Base-by-base conservation (phyloP, 495 filamentous ascomycete genomes). In the Parmelia sp. region DNA sequence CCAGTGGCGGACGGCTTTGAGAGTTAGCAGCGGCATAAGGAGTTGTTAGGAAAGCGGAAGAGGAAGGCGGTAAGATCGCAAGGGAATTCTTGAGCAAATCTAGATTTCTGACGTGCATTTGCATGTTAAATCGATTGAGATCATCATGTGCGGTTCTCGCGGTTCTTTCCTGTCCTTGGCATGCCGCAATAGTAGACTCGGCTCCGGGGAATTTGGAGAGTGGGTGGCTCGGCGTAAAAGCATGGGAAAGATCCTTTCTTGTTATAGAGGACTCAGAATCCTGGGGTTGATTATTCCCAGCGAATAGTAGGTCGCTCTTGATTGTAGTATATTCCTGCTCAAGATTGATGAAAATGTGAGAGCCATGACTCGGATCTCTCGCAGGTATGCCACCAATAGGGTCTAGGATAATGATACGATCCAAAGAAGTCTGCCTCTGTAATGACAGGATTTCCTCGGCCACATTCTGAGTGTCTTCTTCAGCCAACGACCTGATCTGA, bases 261-360 rank as follows among this genome's bases (percentile, higher is more conserved):
- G 40, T 27, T 23, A 15, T 0, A 39, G 15, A 39, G 2, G 60
- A 17, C n/a, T 37, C 23, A 1, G 33, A 15, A 23, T 62, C 31
- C 31, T 36, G 60, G 35, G 27, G 7, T 17, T 47, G 27, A 37
- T 29, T 9, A 31, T 12, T 55, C n/a, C 27, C 27, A 35, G 42
- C 33, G 51, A 66, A 64, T 19, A 70, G 66, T 14, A 98, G 78
- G 63, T 91, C 83, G 1, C 80, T 71, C 58, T 79, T 75, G 39
- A 96, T 88, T 37, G 81, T 79, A 4, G 80, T 74, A 70, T 86
- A 96, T 67, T 99, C 92, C 70, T 97, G 91, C 71, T 96, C 89
- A 69, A 99, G 82, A 69, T 99, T 99, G 73, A 99, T 83, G 73
- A 97, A 99, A 5, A 96, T 84, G 70, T 96, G 90, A 19, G 89